A percentile compares a stretch with the other conserved stretches of the same genome.
These are phyloP conservation scores for Aspergillus sp. DNA, from an alignment of 2,329 filamentous ascomycete species.

Conservation along the genomic window DNA sequence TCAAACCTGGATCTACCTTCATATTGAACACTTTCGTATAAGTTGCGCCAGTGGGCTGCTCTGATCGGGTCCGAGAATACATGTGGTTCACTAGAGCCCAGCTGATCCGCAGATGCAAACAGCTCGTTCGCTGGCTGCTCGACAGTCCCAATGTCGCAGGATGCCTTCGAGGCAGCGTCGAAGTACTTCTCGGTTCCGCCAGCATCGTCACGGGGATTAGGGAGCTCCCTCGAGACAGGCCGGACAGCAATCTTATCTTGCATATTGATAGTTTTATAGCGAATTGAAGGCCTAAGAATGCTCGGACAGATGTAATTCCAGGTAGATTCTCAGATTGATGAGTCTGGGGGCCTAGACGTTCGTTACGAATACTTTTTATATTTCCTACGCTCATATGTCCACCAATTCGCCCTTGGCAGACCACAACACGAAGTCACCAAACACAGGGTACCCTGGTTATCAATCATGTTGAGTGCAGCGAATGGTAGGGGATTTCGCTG, in stretches of 20 bases:
- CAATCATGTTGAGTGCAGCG: neutral
- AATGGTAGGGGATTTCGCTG: neutral
- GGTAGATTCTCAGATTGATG: too few species aligned
- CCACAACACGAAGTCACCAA: too few species aligned
- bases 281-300: too few species aligned
- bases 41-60: conserved; percentile 3
- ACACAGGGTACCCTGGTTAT: neutral
- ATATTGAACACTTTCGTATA: conserved; percentile 5
- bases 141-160: neutral
- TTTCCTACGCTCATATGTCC: too few species aligned
- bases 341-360: too few species aligned
- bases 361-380: too few species aligned
- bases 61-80: conserved; percentile 5
- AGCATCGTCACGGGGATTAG: neutral
- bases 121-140: neutral
- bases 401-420: too few species aligned
- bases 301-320: too few species aligned
- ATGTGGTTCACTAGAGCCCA: conserved; percentile 5
- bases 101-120: neutral
- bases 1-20: conserved; percentile 10
- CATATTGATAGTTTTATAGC: neutral
- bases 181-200: neutral
- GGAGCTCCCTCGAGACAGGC: neutral
- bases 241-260: neutral
- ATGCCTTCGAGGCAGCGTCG: neutral